These are phyloP conservation scores for Trichoderma sp. DNA, from an alignment of 2,329 filamentous ascomycete genomes.

Conservation along the genomic window DNA sequence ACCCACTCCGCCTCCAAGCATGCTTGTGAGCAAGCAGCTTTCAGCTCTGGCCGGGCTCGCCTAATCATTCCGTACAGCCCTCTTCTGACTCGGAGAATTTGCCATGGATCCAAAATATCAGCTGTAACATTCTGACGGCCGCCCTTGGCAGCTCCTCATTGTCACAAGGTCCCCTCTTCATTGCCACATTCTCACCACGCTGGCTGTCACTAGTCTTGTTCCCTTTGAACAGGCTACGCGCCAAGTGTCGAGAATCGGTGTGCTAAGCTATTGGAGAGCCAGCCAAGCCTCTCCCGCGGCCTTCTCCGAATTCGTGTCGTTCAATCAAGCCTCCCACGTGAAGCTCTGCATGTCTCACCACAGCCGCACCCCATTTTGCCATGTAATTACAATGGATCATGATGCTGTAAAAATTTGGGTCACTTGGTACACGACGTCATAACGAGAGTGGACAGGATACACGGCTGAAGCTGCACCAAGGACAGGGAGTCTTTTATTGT, in stretches of 20 bases:
- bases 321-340: slow-evolving; percentile 14
- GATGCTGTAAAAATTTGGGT: background rate
- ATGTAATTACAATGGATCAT: background rate
- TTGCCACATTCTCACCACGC: slow-evolving; percentile 7
- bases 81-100: background rate
- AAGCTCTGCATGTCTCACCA: slow-evolving; percentile 7
- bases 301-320: background rate
- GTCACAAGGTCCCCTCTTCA: background rate
- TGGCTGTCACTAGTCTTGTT: background rate
- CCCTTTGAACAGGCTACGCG: background rate
- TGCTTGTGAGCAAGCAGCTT: background rate
- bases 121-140: background rate
- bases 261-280: background rate
- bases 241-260: background rate
- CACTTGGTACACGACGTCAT: background rate
- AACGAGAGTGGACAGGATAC: background rate
- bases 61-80: background rate
- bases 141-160: background rate
- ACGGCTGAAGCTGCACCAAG: background rate
- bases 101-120: background rate
- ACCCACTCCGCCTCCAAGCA: background rate
- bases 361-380: background rate
- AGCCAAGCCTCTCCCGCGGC: background rate
- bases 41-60: background rate
- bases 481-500: background rate